Evolutionary conservation across 75 land plant species (phyloP), one percentile per base, ranked within the genome.

Genomic region (Selaginella moellendorffii): DNA sequence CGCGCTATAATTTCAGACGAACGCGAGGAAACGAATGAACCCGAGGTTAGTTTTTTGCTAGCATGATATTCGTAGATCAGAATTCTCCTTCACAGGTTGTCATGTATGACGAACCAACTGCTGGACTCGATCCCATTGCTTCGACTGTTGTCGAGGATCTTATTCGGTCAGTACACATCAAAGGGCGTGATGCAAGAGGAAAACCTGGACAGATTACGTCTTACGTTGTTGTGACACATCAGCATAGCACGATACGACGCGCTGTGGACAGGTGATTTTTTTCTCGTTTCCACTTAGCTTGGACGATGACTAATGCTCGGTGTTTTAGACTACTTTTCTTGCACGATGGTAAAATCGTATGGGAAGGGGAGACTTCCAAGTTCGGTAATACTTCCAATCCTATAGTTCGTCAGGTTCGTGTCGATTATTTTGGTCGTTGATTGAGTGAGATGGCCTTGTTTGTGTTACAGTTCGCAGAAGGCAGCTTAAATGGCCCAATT

Each of bases 101-200:
- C 0, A 73, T 92, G 77, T 92, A 88, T 65, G 97, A 92, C 77
- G 97, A 92, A 74, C 97, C 97, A 26, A 92, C 97, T 25, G 97
- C 97, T 27, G 93, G 97, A 23, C 83, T 92, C 23, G 97, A 91
- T 65, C 97, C 97, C 5, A 92, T 92, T 76, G 97, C 93, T 21
- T 92, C 97, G 0, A 92, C 97, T 53, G 93, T 92, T 25, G 97
- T 92, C 20, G 97, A 92, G 67, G 97, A 92, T 77, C 80, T 92
- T 22, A 92, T 92, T 18, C 89, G 97, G 1, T 85, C 95, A n/a
- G 87, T 92, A 0, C 97, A 92, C 63, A 28, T 76, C 17, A 81
- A 77, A 54, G 95, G 87, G 52, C 76, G 75, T 27, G 85, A 85
- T 79, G 85, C 80, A 42, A 54, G 62, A 23, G 85, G 82, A 27